A percentile compares a stretch with the other conserved stretches of the same genome.
Conservation (phyloP, 768 basidiomycete species). For the Lepiota brunneoincarnata region DNA sequence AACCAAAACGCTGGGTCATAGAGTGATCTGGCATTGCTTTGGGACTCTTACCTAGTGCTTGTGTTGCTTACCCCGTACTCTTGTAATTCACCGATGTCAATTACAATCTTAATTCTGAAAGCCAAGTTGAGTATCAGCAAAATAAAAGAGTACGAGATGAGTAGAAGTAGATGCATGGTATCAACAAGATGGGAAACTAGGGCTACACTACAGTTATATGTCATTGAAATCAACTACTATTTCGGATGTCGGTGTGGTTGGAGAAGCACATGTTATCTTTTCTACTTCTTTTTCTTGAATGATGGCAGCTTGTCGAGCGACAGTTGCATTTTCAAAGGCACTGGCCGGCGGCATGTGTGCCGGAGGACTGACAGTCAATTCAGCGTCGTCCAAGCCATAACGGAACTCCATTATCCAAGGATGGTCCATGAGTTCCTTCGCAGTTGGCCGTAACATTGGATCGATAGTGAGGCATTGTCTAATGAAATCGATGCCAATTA, state of each 20-base stretch:
- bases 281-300: slow-evolving; percentile 62
- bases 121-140: neutral
- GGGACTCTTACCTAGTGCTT: slow-evolving; percentile 2
- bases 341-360: slow-evolving; percentile 40
- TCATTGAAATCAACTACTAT: slow-evolving; percentile 15
- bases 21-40: slow-evolving; percentile 34
- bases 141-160: neutral
- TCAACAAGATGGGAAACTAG: neutral
- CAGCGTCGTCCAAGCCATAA: slow-evolving; percentile 66
- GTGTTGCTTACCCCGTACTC: neutral
- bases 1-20: slow-evolving; percentile 52
- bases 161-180: slow-evolving; percentile 7
- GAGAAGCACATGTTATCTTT: slow-evolving; percentile 48
- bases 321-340: slow-evolving; percentile 46
- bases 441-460: slow-evolving; percentile 77
- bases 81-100: neutral
- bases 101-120: neutral
- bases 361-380: slow-evolving; percentile 45
- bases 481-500: slow-evolving; percentile 90
- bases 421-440: slow-evolving; percentile 81
- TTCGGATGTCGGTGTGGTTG: slow-evolving; percentile 41
- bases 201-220: slow-evolving; percentile 2
- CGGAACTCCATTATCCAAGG: slow-evolving; percentile 88
- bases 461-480: slow-evolving; percentile 89
- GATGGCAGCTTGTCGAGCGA: slow-evolving; percentile 55